Evolutionary conservation across 1,139 yeast genomes (phyloP), one percentile per base, ranked within the genome.

Genomic region (Pichia sp.): DNA sequence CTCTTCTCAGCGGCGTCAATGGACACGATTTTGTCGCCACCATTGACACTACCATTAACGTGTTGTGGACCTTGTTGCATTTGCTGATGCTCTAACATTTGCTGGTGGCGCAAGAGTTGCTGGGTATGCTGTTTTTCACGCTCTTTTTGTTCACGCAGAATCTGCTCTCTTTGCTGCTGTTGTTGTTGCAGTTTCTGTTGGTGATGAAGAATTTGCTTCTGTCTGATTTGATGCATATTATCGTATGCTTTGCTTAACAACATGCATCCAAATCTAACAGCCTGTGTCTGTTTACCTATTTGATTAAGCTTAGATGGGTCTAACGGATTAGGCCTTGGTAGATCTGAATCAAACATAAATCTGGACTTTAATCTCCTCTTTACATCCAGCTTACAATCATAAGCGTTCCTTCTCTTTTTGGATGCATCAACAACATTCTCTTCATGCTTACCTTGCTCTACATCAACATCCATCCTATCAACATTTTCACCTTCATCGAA

Each of bases 231-330:
- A 60, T 66, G 55, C 62, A 71, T 58, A 59, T 79, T 60, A 34
- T 82, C 96, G 53, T 83, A 84, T 0, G 96, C 80, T 58, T 88
- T 88, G 5, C 93, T 77, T 32, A 87, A 66, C 29, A 88, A 62
- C 96, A 87, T 86, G 5, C 94, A 77, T 6, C 96, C 96, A 59
- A 88, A 87, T 44, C 96, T 67, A 25, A 88, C 84, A 1, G 84
- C 78, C 59, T 87, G 96, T 0, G 96, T 87, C 38, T 80, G 93
- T 39, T 81, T 83, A 16, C 88, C 76, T 34, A 87, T 85, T 45
- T 84, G 82, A 52, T 87, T 88, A 50, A 87, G 67, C 40, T 74
- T 69, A 0, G 78, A 71, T 1, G 80, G 80, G 52, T 73, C 78
- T 38, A 88, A 70, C 2, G 83, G 83, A 43, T 72, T 79, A 38